Percentiles rank a stretch among this genome's conserved stretches.
Conservation (phyloP, 140 eudicot species). For the Erigeron philadelphicus region DNA sequence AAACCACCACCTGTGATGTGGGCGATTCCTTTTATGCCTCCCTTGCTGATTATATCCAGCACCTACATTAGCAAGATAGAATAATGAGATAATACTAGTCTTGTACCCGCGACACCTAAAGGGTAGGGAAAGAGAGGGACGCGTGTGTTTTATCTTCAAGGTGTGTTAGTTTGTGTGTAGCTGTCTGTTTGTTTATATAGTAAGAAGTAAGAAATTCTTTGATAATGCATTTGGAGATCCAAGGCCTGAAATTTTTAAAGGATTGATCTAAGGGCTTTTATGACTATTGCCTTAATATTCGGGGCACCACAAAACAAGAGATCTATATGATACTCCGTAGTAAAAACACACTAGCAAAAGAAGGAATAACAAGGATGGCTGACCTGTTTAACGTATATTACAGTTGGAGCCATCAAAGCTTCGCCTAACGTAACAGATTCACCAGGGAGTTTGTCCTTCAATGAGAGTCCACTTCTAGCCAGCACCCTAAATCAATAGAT, state of each 20-base stretch:
- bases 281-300: too few species aligned
- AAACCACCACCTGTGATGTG: constrained; percentile 96
- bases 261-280: too few species aligned
- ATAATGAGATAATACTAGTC: background rate
- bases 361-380: background rate
- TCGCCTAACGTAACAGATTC: constrained; percentile 56
- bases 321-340: too few species aligned
- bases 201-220: too few species aligned
- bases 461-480: constrained; percentile 56
- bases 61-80: constrained; percentile 26
- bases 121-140: too few species aligned
- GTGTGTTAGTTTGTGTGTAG: too few species aligned
- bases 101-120: too few species aligned
- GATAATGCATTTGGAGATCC: too few species aligned
- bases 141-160: too few species aligned
- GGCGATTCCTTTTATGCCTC: constrained; percentile 89
- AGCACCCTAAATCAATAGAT: constrained; percentile 47
- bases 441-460: constrained; percentile 72
- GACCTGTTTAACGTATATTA: constrained; percentile 81
- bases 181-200: too few species aligned
- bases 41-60: constrained; percentile 68
- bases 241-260: too few species aligned
- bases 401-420: constrained; percentile 92
- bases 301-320: too few species aligned
- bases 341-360: background rate